Evolutionary conservation across 139 green algal species (phyloP).

Genomic region (Chlamydomonas sphaeroides): DNA sequence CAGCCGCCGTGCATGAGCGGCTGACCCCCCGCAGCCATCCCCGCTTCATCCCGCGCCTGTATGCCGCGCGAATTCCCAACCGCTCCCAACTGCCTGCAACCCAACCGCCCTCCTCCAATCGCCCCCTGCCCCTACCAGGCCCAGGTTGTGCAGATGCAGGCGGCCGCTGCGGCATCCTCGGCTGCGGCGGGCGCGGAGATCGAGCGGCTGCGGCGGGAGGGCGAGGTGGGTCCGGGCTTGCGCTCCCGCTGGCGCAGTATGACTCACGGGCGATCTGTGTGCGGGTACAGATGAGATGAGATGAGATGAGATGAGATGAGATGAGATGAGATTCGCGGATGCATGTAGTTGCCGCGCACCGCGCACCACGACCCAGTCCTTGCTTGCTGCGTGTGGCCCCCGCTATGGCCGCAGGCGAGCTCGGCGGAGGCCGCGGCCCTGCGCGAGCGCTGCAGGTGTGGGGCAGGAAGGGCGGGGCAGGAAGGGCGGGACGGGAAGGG

Average conservation of each 20-base stretch:
- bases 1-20: too few relatives aligned
- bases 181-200: conserved; percentile 31
- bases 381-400: not conserved
- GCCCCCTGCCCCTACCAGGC: not conserved
- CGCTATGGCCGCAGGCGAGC: not conserved
- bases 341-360: too few relatives aligned
- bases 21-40: too few relatives aligned
- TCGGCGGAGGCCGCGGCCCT: not conserved
- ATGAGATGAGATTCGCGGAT: too few relatives aligned
- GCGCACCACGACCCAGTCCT: too few relatives aligned
- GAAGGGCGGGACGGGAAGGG: not conserved
- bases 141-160: conserved; percentile 47
- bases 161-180: conserved; percentile 30
- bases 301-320: too few relatives aligned
- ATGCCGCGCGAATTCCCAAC: too few relatives aligned
- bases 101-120: not conserved
- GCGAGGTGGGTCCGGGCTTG: not conserved
- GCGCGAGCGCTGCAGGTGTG: not conserved
- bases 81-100: too few relatives aligned
- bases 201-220: conserved; percentile 11
- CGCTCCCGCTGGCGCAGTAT: too few relatives aligned
- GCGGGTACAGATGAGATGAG: not conserved
- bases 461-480: not conserved
- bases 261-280: too few relatives aligned
- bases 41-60: too few relatives aligned